Evolutionary conservation across 1,284 basidiomycete genomes (phyloP).

Genomic region (Tylopilus sp.): DNA sequence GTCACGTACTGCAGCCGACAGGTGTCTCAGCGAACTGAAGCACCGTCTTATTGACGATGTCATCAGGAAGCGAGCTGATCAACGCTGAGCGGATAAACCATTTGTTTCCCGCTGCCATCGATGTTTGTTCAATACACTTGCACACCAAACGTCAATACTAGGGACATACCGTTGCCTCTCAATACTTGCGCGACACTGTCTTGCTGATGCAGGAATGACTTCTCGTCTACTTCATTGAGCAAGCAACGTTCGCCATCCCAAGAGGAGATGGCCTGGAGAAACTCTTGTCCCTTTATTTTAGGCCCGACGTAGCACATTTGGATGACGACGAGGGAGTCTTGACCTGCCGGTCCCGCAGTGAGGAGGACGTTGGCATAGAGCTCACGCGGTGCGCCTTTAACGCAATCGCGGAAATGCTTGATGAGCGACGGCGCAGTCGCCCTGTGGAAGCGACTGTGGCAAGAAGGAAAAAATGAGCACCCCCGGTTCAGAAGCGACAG

Average conservation of each 20-base stretch:
- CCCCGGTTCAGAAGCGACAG: neutral
- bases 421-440: slow-evolving; percentile 83
- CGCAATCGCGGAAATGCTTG: slow-evolving; percentile 88
- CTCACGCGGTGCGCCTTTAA: slow-evolving; percentile 81
- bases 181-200: slow-evolving; percentile 87
- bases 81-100: slow-evolving; percentile 87
- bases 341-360: slow-evolving; percentile 78
- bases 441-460: slow-evolving; percentile 71
- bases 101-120: slow-evolving; percentile 63
- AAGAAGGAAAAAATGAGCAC: neutral
- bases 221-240: slow-evolving; percentile 86
- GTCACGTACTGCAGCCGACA: slow-evolving; percentile 77
- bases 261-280: slow-evolving; percentile 75
- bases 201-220: slow-evolving; percentile 84
- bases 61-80: slow-evolving; percentile 78
- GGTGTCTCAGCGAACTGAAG: slow-evolving; percentile 76
- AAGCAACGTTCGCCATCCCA: slow-evolving; percentile 83
- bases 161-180: slow-evolving; percentile 63
- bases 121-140: slow-evolving; percentile 5
- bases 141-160: neutral
- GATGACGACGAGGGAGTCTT: slow-evolving; percentile 82
- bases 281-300: slow-evolving; percentile 71
- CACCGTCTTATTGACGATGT: slow-evolving; percentile 81
- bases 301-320: slow-evolving; percentile 86
- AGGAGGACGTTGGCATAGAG: slow-evolving; percentile 87